phyloP scores from a whole-genome alignment of 176 grass and related monocot genomes.

The Neostapfia colusana region DNA sequence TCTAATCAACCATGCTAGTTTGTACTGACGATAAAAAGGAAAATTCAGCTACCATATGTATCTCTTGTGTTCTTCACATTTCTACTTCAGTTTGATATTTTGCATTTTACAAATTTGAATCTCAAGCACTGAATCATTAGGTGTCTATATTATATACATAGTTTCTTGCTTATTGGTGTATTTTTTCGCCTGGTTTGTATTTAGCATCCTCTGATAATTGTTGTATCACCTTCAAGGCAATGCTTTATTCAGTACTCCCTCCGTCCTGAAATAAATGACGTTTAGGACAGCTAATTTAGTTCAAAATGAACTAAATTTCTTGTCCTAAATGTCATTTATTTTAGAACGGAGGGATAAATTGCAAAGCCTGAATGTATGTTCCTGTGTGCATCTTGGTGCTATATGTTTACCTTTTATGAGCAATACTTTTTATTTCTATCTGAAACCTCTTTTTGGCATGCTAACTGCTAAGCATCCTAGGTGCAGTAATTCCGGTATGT shows the following conservation, averaged over 20 bases:
- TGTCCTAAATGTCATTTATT: too few relatives aligned
- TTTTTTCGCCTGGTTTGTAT: background rate
- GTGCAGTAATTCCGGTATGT: background rate
- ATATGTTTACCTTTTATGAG: slow-evolving; percentile 1
- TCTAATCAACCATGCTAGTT: background rate
- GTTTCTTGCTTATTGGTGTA: background rate
- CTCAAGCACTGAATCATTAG: background rate
- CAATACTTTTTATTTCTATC: background rate
- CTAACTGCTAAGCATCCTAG: background rate
- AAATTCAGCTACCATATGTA: background rate
- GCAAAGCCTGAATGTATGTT: background rate
- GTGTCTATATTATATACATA: background rate
- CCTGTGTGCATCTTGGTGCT: background rate
- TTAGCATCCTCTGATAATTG: background rate
- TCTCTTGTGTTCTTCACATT: background rate
- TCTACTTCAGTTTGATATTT: slow-evolving; percentile 9
- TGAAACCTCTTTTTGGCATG: background rate
- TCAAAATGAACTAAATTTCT: too few relatives aligned
- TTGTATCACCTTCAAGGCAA: background rate
- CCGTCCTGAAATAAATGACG: too few relatives aligned
- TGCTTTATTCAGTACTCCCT: slow-evolving; percentile 12
- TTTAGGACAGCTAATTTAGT: too few relatives aligned
- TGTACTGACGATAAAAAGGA: background rate
- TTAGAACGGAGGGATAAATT: too few relatives aligned
- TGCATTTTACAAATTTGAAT: background rate